Conservation (phyloP, 2,329 filamentous ascomycete genomes). For the Tympanopsis confertula region DNA sequence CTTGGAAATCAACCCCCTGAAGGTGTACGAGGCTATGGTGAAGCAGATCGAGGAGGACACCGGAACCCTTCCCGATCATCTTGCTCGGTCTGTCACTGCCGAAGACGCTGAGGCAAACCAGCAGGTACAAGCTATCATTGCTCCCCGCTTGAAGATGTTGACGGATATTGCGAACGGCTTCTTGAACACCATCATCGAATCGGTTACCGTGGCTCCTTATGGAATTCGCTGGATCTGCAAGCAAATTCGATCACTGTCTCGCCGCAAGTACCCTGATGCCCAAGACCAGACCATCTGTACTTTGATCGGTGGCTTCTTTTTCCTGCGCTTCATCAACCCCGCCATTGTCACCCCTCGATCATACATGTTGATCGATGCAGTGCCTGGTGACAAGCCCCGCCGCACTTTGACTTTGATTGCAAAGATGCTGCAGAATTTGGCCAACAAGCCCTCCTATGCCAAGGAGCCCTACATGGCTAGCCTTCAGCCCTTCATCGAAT, state of each 20-base stretch:
- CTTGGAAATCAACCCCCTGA: slow-evolving; percentile 93
- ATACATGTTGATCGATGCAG: slow-evolving; percentile 96
- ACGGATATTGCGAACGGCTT: slow-evolving; percentile 94
- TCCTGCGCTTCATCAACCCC: slow-evolving; percentile 95
- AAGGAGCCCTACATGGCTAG: slow-evolving; percentile 99
- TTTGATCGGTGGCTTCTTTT: slow-evolving; percentile 96
- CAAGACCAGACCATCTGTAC: slow-evolving; percentile 97
- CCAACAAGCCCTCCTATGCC: slow-evolving; percentile 95
- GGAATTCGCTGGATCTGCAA: slow-evolving; percentile 99
- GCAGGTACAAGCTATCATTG: slow-evolving; percentile 90
- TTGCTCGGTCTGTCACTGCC: slow-evolving; percentile 80
- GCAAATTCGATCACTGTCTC: slow-evolving; percentile 90
- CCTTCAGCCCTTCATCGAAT: slow-evolving; percentile 82
- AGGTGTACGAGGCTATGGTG: slow-evolving; percentile 95
- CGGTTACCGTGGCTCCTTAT: slow-evolving; percentile 88
- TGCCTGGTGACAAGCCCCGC: slow-evolving; percentile 79
- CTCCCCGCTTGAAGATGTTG: slow-evolving; percentile 80
- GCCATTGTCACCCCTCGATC: slow-evolving; percentile 96
- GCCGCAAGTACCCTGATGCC: slow-evolving; percentile 94
- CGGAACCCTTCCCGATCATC: slow-evolving; percentile 63
- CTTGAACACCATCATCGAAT: slow-evolving; percentile 83
- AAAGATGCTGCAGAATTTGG: slow-evolving; percentile 97
- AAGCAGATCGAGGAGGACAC: slow-evolving; percentile 84
- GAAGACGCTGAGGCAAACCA: slow-evolving; percentile 88
- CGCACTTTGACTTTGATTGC: slow-evolving; percentile 87